These are phyloP conservation scores for Pseudohyphozyma bogoriensis DNA, from an alignment of 768 basidiomycete species.

Conservation along the genomic window DNA sequence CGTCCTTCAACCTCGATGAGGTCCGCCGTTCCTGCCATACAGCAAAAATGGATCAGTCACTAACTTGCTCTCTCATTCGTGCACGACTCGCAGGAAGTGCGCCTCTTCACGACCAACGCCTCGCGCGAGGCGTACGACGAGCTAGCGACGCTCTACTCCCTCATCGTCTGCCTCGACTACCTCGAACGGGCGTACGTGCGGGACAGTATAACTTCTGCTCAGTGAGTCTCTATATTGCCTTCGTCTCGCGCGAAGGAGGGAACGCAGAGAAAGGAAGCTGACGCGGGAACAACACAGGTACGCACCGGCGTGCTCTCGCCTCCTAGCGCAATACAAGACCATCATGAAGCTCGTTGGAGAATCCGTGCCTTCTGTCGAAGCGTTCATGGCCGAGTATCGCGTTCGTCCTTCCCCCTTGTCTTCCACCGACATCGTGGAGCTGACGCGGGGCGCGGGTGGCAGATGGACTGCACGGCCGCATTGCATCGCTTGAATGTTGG, in stretches of 20 bases:
- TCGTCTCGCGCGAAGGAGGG: too few relatives aligned
- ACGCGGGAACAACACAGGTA: constrained; percentile 61
- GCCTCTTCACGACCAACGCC: constrained; percentile 73
- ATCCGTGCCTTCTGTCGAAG: constrained; percentile 71
- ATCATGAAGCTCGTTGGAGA: constrained; percentile 92
- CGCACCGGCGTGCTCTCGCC: constrained; percentile 83
- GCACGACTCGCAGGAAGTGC: constrained; percentile 56
- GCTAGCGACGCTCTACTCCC: constrained; percentile 79
- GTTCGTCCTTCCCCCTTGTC: constrained; percentile 44
- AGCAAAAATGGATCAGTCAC: neutral
- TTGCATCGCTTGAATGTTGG: constrained; percentile 80
- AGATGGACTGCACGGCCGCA: constrained; percentile 92
- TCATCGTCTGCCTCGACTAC: constrained; percentile 84
- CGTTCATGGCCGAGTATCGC: constrained; percentile 80
- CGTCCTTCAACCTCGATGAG: constrained; percentile 13
- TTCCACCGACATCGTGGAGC: neutral
- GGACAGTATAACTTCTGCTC: constrained; percentile 77
- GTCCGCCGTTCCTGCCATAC: neutral
- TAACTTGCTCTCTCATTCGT: neutral
- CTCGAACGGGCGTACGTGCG: constrained; percentile 91
- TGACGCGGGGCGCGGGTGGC: neutral
- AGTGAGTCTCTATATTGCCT: constrained; percentile 51
- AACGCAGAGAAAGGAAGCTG: neutral
- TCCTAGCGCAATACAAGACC: constrained; percentile 95
- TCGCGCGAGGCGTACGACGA: constrained; percentile 83